These are phyloP conservation scores for Pyrenochaeta sp. DNA, from an alignment of 2,329 filamentous ascomycete genomes.

Conservation along the genomic window DNA sequence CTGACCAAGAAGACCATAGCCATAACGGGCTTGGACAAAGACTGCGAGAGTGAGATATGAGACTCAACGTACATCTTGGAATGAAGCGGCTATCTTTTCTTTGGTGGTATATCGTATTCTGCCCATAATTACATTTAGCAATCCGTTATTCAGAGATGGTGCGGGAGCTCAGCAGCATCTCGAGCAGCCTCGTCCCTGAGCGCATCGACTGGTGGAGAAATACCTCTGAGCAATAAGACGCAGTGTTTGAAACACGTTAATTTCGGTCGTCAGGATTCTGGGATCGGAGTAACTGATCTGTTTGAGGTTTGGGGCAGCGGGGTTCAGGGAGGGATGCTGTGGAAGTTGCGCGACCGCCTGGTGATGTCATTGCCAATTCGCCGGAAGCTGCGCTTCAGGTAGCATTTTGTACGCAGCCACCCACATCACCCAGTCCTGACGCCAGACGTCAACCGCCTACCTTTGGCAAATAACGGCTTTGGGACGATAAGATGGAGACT, in stretches of 20 bases:
- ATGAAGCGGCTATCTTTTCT: constrained; percentile 5
- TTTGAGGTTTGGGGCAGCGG: constrained; percentile 21
- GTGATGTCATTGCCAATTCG: constrained; percentile 29
- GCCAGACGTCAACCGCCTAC: constrained; percentile 3
- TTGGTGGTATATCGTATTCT: constrained; percentile 25
- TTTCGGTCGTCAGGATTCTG: constrained; percentile 18
- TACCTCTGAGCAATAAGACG: constrained; percentile 15
- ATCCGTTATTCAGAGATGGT: constrained; percentile 8
- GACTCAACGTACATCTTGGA: constrained; percentile 46
- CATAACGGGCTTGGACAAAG: neutral
- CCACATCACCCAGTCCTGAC: constrained; percentile 5
- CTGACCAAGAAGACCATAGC: no score
- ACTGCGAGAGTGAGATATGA: constrained; percentile 15
- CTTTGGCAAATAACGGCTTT: no score
- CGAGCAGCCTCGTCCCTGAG: constrained; percentile 12
- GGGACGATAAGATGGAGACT: no score
- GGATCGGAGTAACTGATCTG: constrained; percentile 22
- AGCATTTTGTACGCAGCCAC: constrained; percentile 1
- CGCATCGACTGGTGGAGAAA: constrained; percentile 1
- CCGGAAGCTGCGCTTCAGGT: constrained; percentile 20
- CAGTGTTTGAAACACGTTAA: constrained; percentile 15
- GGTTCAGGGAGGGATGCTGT: constrained; percentile 15
- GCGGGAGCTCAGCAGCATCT: constrained; percentile 17
- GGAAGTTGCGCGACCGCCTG: constrained; percentile 18
- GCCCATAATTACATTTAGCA: constrained; percentile 33